These are phyloP conservation scores for Cenchrus fungigraminus DNA, from an alignment of 176 grass and related monocot genomes.

Conservation along the genomic window DNA sequence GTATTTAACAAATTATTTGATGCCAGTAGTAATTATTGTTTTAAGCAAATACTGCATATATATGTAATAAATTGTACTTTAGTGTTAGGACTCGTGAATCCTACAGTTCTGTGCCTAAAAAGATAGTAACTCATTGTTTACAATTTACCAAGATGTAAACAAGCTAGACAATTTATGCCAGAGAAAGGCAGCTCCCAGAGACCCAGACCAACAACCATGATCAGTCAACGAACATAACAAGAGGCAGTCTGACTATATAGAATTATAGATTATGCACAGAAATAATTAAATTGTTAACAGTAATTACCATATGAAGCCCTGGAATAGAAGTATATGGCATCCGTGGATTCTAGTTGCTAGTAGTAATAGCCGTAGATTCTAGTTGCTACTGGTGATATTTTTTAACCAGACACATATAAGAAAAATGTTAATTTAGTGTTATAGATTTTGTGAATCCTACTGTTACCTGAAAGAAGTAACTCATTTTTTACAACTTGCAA, in stretches of 20 bases:
- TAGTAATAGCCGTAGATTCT: not conserved
- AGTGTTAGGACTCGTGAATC: not conserved
- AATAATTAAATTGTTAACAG: no score
- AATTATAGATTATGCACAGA: no score
- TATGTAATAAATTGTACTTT: not conserved
- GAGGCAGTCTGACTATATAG: no score
- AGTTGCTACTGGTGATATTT: not conserved
- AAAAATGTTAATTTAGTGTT: not conserved
- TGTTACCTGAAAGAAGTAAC: not conserved
- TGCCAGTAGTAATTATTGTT: not conserved
- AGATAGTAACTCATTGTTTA: not conserved
- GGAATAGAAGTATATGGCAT: no score
- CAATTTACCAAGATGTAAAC: not conserved
- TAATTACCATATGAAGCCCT: no score
- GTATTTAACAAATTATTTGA: not conserved
- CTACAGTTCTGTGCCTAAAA: not conserved
- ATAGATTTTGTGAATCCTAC: not conserved
- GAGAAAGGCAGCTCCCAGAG: constrained; percentile 3
- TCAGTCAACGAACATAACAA: no score
- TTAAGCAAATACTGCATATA: not conserved
- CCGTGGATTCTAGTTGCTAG: no score
- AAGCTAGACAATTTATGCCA: not conserved
- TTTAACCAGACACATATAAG: not conserved
- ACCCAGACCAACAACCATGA: not conserved
- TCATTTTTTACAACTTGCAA: constrained; percentile 1